Conservation (phyloP, 169 alveolate species). For the Besnoitia besnoiti region DNA sequence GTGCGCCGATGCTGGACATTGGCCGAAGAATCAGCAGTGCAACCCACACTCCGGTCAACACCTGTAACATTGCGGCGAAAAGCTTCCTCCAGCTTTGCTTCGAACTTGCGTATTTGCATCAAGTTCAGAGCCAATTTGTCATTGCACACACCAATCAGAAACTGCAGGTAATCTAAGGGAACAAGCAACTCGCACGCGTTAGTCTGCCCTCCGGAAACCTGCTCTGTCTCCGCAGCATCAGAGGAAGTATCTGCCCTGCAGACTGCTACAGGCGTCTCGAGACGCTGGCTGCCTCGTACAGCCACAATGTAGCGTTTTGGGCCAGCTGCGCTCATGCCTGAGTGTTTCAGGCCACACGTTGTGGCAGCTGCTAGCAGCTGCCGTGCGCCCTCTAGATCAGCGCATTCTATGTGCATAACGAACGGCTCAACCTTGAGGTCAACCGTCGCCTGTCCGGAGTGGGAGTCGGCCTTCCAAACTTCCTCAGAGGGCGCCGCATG, state of each 20-base stretch:
- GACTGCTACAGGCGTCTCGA: conserved; percentile 30
- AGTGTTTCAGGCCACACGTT: conserved; percentile 45
- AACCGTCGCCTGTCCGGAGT: neutral
- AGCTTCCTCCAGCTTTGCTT: neutral
- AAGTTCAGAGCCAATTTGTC: conserved; percentile 19
- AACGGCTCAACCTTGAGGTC: conserved; percentile 52
- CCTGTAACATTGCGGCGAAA: neutral
- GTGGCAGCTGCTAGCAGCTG: conserved; percentile 38
- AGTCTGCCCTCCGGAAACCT: neutral
- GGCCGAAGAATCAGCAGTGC: neutral
- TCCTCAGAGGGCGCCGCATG: neutral
- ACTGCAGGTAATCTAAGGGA: neutral
- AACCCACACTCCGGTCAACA: neutral
- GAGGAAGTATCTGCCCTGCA: neutral
- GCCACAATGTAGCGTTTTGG: conserved; percentile 38
- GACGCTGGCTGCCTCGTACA: conserved; percentile 49
- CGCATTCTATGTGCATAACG: conserved; percentile 44
- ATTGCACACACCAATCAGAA: conserved; percentile 20
- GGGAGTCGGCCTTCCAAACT: neutral
- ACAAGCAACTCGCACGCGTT: neutral
- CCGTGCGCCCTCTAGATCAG: neutral
- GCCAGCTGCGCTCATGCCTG: conserved; percentile 34
- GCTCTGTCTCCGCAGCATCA: neutral
- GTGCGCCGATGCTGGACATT: neutral
- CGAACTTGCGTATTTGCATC: conserved; percentile 1